phyloP scores from a whole-genome alignment of 2,329 filamentous ascomycete species.

The Aspergillus hiratsukae region DNA sequence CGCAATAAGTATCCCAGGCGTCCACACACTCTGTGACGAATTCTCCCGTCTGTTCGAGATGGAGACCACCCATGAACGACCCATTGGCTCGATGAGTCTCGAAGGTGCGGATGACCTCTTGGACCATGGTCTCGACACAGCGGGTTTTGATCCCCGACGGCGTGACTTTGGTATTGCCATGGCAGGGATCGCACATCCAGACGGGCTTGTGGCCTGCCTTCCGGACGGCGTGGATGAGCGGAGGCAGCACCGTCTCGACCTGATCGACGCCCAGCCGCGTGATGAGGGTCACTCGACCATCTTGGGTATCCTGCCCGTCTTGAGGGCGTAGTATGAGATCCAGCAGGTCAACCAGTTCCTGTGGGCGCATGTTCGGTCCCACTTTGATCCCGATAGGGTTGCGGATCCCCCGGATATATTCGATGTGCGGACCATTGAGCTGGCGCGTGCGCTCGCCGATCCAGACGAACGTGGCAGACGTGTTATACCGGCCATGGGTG shows the following conservation, averaged over 20 bases:
- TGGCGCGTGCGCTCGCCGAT: conserved; percentile 91
- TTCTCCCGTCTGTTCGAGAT: conserved; percentile 90
- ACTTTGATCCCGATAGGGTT: conserved; percentile 94
- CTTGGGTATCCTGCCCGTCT: conserved; percentile 68
- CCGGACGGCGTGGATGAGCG: conserved; percentile 84
- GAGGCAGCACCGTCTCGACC: conserved; percentile 67
- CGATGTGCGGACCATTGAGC: conserved; percentile 82
- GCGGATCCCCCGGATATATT: conserved; percentile 89
- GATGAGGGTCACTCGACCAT: conserved; percentile 61
- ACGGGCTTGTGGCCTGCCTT: conserved; percentile 68
- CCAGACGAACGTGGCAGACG: conserved; percentile 91
- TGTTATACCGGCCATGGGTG: conserved; percentile 84
- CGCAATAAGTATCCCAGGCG: conserved; percentile 72
- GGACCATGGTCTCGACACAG: conserved; percentile 78
- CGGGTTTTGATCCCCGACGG: conserved; percentile 78
- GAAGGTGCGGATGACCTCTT: conserved; percentile 74
- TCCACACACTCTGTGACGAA: conserved; percentile 89
- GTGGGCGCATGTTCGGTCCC: conserved; percentile 70
- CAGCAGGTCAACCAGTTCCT: conserved; percentile 71
- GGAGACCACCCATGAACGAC: conserved; percentile 82
- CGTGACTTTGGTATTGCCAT: conserved; percentile 66
- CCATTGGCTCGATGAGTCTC: conserved; percentile 73
- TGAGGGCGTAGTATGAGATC: conserved; percentile 68
- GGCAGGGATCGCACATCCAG: conserved; percentile 98
- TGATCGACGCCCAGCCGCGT: conserved; percentile 80